Conservation (phyloP, 1,284 basidiomycete genomes). For the Sparassis latifolia region DNA sequence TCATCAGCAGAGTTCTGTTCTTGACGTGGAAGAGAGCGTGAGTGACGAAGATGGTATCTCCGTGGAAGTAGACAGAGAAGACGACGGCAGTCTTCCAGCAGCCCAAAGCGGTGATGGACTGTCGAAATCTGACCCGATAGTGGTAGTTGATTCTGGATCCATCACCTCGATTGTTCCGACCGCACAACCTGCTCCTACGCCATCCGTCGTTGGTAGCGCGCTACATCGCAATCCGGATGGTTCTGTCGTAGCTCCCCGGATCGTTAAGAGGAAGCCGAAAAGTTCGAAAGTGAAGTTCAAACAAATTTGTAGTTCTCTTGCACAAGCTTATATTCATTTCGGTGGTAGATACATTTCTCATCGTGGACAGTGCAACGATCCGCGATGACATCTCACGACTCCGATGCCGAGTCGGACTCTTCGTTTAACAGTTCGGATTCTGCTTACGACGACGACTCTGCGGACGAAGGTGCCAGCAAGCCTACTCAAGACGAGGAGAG, state of each 20-base stretch:
- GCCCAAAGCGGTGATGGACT: slow-evolving; percentile 9
- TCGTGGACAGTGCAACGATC: too few species aligned
- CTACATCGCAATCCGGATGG: slow-evolving; percentile 56
- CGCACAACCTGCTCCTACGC: background rate
- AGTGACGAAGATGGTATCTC: slow-evolving; percentile 7
- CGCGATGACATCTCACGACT: background rate
- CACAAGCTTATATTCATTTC: background rate
- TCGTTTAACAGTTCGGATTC: slow-evolving; percentile 78
- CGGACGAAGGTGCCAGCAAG: slow-evolving; percentile 16
- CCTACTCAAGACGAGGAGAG: slow-evolving; percentile 19
- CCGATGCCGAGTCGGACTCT: slow-evolving; percentile 41
- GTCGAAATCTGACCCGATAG: slow-evolving; percentile 20
- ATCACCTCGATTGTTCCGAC: slow-evolving; percentile 12
- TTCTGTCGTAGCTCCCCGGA: slow-evolving; percentile 38
- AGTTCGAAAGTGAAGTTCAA: slow-evolving; percentile 33
- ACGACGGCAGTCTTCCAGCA: background rate
- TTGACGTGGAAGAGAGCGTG: slow-evolving; percentile 29
- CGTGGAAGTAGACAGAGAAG: slow-evolving; percentile 8
- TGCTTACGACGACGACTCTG: slow-evolving; percentile 43
- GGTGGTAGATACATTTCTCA: too few species aligned
- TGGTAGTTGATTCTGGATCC: slow-evolving; percentile 24
- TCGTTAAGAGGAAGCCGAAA: slow-evolving; percentile 35
- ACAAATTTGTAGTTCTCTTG: background rate
- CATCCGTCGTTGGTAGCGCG: slow-evolving; percentile 46
- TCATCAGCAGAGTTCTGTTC: slow-evolving; percentile 32